These are phyloP conservation scores for Trichoderma cornu-damae DNA, from an alignment of 2,329 filamentous ascomycete genomes.

Conservation along the genomic window DNA sequence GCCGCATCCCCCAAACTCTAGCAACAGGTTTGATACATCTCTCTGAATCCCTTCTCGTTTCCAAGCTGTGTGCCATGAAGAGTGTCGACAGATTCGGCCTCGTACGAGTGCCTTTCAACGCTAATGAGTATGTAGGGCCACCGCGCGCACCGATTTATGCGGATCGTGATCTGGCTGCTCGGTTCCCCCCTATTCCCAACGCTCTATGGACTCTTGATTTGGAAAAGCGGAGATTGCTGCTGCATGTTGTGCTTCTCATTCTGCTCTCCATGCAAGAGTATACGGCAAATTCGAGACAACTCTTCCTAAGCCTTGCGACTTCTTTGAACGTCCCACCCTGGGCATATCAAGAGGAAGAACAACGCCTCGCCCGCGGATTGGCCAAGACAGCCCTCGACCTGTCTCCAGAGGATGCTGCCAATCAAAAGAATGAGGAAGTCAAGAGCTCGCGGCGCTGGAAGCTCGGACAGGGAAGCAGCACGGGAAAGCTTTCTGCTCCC, in stretches of 20 bases:
- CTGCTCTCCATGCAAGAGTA: constrained; percentile 75
- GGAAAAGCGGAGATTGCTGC: constrained; percentile 59
- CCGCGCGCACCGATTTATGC: constrained; percentile 40
- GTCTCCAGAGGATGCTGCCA: constrained; percentile 28
- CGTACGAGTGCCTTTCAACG: neutral
- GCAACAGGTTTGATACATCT: constrained; percentile 33
- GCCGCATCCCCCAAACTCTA: constrained; percentile 28
- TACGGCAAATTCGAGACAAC: constrained; percentile 63
- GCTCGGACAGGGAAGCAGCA: constrained; percentile 47
- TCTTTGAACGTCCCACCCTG: constrained; percentile 64
- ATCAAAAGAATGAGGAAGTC: constrained; percentile 51
- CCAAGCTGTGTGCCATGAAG: neutral
- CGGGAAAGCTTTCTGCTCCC: constrained; percentile 67
- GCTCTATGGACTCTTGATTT: constrained; percentile 54
- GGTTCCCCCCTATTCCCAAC: constrained; percentile 57
- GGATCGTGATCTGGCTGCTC: constrained; percentile 43
- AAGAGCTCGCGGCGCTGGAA: constrained; percentile 66
- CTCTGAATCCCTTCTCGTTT: neutral
- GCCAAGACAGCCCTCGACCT: constrained; percentile 62
- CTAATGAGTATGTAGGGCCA: constrained; percentile 27
- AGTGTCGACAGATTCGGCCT: neutral
- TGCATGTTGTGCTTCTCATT: constrained; percentile 68
- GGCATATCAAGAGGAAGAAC: constrained; percentile 65
- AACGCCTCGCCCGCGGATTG: constrained; percentile 67
- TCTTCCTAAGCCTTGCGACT: constrained; percentile 65